Conservation (phyloP, 305 asterid species). For the Solanum hybrid region DNA sequence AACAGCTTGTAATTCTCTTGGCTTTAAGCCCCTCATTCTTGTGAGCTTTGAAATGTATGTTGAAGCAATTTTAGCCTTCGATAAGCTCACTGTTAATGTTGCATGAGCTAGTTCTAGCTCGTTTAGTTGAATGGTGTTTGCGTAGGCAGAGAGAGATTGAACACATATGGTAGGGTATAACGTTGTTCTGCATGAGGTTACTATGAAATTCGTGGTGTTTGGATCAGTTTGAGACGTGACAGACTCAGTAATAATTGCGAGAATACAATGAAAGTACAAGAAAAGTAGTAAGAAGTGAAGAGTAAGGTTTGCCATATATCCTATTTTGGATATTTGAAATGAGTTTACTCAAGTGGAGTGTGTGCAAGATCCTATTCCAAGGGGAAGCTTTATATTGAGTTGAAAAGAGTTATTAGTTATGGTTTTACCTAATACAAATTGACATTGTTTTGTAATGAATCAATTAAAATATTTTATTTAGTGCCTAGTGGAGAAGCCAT, state of each 20-base stretch:
- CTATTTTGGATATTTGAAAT: not conserved
- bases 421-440: not conserved
- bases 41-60: not conserved
- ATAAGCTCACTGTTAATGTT: not conserved
- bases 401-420: not conserved
- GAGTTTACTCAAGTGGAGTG: not conserved
- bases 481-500: not conserved
- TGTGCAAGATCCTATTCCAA: not conserved
- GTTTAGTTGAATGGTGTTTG: conserved; percentile 2
- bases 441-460: not conserved
- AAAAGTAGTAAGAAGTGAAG: conserved; percentile 1
- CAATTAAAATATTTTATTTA: not conserved
- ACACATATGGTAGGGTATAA: conserved; percentile 7
- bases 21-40: not conserved
- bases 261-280: not conserved
- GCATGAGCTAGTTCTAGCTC: conserved; percentile 14
- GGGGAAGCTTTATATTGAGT: conserved; percentile 1
- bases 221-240: not conserved
- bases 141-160: conserved; percentile 4
- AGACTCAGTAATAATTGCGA: not conserved
- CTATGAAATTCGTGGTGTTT: not conserved
- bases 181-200: not conserved
- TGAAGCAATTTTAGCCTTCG: not conserved
- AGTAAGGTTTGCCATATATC: not conserved
- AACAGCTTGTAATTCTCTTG: not conserved